Evolutionary conservation across 306 rosid genomes (phyloP), one percentile per base, ranked within the genome.

Genomic region (Pyrus communis): DNA sequence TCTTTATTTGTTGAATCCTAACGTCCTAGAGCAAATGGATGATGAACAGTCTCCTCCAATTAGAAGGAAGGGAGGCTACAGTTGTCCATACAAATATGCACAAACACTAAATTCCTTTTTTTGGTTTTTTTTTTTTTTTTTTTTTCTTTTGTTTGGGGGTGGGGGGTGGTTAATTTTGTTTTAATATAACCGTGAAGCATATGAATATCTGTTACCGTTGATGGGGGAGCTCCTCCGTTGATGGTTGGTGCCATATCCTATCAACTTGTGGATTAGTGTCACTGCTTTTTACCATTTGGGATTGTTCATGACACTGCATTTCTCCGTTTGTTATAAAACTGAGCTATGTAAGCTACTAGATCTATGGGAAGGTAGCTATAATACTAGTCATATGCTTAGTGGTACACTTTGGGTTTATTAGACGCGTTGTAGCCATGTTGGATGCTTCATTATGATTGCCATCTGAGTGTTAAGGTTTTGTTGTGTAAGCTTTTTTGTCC

Each of bases 21-120:
- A 52, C 85, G 96, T 90, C 98, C 97, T 73, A 93, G 62, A 93
- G 83, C 51, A 80, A 86, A 61, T 61, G 96, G 96, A 82, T 83
- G 97, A 84, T 83, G 98, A 93, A 91, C 97, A 93, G 82, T 91
- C 90, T 85, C 82, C 89, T 85, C 84, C 90, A 77, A 83, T 74
- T 82, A 91, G 93, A 71, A 81, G 89, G 91, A 80, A 83, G 75
- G 86, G 77, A 15, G 85, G 91, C 91, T 88, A 88, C 91, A 85
- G 43, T 85, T 86, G 43, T 77, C 85, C 87, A n/a, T 62, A 87
- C 78, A 87, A 69, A 5, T 21, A 51, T 38, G 21, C 6, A 30
- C 4, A 30, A 2, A 52, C 46, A 4, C 11, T 40, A n/a, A 11
- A 13, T 21, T 51, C 30, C 1, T 28, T 30, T 35, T 35, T 30